Base-by-base conservation (phyloP, 2,329 filamentous ascomycete species). In the Aspergillus udagawae region DNA sequence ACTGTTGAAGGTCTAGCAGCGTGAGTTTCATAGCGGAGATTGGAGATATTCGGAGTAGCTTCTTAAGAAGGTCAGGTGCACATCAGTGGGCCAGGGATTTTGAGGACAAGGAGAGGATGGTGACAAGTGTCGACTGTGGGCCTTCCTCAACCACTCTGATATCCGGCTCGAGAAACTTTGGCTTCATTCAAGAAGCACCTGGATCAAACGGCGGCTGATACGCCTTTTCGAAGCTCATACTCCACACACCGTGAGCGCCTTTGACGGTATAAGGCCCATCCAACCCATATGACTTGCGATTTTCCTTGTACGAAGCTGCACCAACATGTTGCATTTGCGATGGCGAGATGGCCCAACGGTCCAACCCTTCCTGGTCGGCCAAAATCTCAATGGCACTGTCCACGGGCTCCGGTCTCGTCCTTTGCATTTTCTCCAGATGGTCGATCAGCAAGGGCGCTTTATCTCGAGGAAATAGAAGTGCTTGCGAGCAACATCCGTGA, bases 401-500 rank as follows among this genome's bases (percentile, higher is more conserved):
- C 38, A 65, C 62, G 4, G 65, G 59, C 38, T 61, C 57, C 7
- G 63, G 60, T 25, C 41, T 49, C n/a, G 44, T 41, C 41, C 58
- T 53, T 50, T 58, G 57, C 51, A 56, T 52, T n/a, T 61, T 48
- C 23, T 62, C 51, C 25, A 67, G 54, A 44, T 60, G 56, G 2
- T 58, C 53, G 9, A 63, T 52, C 14, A 67, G 54, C n/a, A 27
- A 38, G 1, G 65, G 63, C 1, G 63, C 54, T n/a, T 57, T 59
- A n/a, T 62, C 58, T 3, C 72, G 71, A 1, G 77, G 75, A 50
- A 78, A 80, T 14, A 79, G 67, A 3, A 79, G 68, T 5, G 70
- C 77, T 65, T 80, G 78, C 6, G 73, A 72, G 59, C 77, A 80
- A 62, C 77, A 79, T 12, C 75, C 77, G 51, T 72, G 76, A 6